phyloP scores from a whole-genome alignment of 192 early-diverging fungal species.

The Rhizoclosmatium sp. region DNA sequence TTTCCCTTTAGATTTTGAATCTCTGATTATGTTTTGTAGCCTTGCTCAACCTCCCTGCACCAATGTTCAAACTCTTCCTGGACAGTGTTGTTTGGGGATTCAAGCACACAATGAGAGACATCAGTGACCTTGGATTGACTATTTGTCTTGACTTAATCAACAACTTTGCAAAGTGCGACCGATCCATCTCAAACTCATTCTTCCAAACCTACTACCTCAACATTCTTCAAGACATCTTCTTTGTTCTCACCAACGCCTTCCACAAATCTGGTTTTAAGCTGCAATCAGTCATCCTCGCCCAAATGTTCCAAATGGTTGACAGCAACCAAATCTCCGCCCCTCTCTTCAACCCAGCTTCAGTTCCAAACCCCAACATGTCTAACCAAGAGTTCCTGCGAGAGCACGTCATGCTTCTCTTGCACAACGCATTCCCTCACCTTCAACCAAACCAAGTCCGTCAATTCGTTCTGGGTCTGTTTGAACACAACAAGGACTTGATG shows the following conservation, averaged over 20 bases:
- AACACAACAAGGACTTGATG: slow-evolving; percentile 79
- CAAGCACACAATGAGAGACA: slow-evolving; percentile 98
- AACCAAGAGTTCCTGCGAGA: slow-evolving; percentile 84
- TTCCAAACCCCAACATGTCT: slow-evolving; percentile 76
- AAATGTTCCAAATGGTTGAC: slow-evolving; percentile 89
- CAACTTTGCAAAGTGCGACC: slow-evolving; percentile 81
- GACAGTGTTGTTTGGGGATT: slow-evolving; percentile 98
- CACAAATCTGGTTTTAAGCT: slow-evolving; percentile 97
- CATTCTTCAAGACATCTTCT: slow-evolving; percentile 95
- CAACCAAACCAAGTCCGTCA: slow-evolving; percentile 80
- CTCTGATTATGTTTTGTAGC: slow-evolving; percentile 58
- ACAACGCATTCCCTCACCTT: slow-evolving; percentile 91
- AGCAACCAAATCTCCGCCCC: slow-evolving; percentile 83
- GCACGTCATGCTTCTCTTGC: slow-evolving; percentile 84
- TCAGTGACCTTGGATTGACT: slow-evolving; percentile 88
- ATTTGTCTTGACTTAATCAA: slow-evolving; percentile 89
- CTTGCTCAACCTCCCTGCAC: slow-evolving; percentile 78
- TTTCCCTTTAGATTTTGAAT: neutral
- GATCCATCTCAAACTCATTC: slow-evolving; percentile 80
- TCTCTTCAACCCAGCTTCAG: slow-evolving; percentile 79
- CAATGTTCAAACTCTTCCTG: slow-evolving; percentile 91
- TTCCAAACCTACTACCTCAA: slow-evolving; percentile 92
- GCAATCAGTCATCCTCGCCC: slow-evolving; percentile 88
- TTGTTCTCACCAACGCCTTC: slow-evolving; percentile 94
- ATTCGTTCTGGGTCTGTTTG: slow-evolving; percentile 89